A percentile compares a stretch with the other conserved stretches of the same genome.
These are phyloP conservation scores for Aurantiochytrium sp. DNA, from an alignment of 108 stramenopile species.

Conservation along the genomic window DNA sequence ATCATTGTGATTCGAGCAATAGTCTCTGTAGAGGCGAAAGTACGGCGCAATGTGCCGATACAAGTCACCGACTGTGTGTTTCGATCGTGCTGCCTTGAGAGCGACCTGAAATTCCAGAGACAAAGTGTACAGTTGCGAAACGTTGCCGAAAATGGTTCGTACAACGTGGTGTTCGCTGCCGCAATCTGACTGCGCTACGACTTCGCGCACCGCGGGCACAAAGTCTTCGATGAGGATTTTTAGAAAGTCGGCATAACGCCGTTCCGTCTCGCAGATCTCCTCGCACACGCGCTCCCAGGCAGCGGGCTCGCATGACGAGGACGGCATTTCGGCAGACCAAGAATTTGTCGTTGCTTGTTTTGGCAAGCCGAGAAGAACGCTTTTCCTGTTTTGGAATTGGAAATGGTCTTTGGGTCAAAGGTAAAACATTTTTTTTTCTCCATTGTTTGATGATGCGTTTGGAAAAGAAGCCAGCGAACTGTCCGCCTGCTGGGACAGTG, in stretches of 20 bases:
- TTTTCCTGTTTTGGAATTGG: no score
- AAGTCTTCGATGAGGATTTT: not conserved
- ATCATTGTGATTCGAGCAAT: not conserved
- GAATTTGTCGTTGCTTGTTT: no score
- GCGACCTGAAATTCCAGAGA: not conserved
- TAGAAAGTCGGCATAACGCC: not conserved
- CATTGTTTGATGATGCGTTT: no score
- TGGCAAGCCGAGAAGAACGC: no score
- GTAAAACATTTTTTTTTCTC: no score
- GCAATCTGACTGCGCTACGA: not conserved
- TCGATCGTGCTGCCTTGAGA: not conserved
- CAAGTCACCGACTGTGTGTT: not conserved
- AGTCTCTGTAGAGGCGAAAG: not conserved
- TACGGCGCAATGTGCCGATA: not conserved
- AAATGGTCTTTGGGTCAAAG: no score
- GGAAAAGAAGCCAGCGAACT: no score
- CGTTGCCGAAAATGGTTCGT: not conserved
- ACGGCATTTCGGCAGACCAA: no score
- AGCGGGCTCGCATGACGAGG: no score
- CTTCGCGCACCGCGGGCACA: not conserved
- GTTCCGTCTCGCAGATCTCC: not conserved
- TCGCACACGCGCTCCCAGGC: not conserved
- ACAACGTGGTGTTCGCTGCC: no score
- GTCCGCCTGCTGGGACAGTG: no score
- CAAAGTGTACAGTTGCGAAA: not conserved